Percentiles rank a stretch among this genome's conserved stretches.
These are phyloP conservation scores for Chlorophyllum brunneum DNA, from an alignment of 768 basidiomycete genomes.

Conservation along the genomic window DNA sequence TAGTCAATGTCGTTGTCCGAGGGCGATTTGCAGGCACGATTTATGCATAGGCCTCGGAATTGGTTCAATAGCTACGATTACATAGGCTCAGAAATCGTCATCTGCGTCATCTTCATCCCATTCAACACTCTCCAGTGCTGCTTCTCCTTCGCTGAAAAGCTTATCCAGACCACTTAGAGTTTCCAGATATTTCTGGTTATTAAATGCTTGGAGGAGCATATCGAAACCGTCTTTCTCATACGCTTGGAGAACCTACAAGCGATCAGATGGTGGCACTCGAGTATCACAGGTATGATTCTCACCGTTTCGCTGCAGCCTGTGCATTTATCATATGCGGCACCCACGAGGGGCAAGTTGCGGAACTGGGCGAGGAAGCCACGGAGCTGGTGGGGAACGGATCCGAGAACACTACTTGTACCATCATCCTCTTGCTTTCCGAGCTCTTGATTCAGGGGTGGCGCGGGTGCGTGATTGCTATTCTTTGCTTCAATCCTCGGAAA, in stretches of 20 bases:
- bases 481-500: not conserved
- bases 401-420: constrained; percentile 54
- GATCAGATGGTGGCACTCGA: not conserved
- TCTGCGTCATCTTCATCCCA: constrained; percentile 68
- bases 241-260: constrained; percentile 64
- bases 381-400: constrained; percentile 90
- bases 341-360: constrained; percentile 77
- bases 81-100: constrained; percentile 19
- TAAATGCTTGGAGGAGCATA: constrained; percentile 79
- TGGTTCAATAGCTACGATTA: not conserved
- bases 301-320: constrained; percentile 88
- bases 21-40: constrained; percentile 1
- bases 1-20: not conserved
- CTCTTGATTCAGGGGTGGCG: constrained; percentile 50
- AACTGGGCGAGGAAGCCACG: constrained; percentile 89
- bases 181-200: constrained; percentile 75
- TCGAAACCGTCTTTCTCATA: constrained; percentile 80
- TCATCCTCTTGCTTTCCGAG: constrained; percentile 26
- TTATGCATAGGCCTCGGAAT: not conserved
- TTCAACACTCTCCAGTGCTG: constrained; percentile 63
- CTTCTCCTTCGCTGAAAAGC: constrained; percentile 73
- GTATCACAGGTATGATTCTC: constrained; percentile 22
- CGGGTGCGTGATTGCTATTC: constrained; percentile 51
- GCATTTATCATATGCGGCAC: constrained; percentile 82
- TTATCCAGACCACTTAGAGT: constrained; percentile 74